Evolutionary conservation across 106 monocot genomes (phyloP).

Genomic region (Dioscorea dumetorum): DNA sequence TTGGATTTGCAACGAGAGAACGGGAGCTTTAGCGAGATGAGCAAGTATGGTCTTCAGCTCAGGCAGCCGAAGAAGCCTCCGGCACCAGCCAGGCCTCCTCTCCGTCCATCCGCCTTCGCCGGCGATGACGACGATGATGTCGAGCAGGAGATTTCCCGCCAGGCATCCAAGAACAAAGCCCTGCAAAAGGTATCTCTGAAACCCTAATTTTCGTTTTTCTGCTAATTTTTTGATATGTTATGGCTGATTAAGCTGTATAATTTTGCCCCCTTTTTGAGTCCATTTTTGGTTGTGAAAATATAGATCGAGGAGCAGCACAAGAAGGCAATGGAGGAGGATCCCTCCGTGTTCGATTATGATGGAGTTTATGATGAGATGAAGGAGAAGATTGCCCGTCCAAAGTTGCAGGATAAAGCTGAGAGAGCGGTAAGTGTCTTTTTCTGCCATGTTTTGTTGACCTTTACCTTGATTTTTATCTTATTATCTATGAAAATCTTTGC

Average conservation of each 20-base stretch:
- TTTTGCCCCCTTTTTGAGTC: background rate
- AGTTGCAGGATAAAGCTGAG: conserved; percentile 50
- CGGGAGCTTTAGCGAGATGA: conserved; percentile 17
- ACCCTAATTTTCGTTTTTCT: background rate
- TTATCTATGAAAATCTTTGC: too few species aligned
- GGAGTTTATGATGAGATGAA: conserved; percentile 91
- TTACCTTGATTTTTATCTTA: background rate
- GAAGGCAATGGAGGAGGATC: conserved; percentile 85
- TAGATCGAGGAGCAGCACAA: conserved; percentile 73
- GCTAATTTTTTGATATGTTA: background rate
- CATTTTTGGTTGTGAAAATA: background rate
- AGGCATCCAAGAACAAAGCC: conserved; percentile 37
- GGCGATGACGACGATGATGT: conserved; percentile 47
- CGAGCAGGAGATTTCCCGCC: conserved; percentile 45
- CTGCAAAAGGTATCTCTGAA: conserved; percentile 26
- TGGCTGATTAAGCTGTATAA: background rate
- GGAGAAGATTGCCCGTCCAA: conserved; percentile 49
- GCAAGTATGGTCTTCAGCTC: conserved; percentile 57
- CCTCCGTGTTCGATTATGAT: conserved; percentile 84
- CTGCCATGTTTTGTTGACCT: too few species aligned
- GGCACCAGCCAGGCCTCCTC: conserved; percentile 15
- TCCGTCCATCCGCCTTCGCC: conserved; percentile 9
- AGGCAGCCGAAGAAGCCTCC: conserved; percentile 22
- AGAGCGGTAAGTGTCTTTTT: conserved; percentile 40
- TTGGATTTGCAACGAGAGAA: background rate